A percentile compares a stretch with the other conserved stretches of the same genome.
Conservation (phyloP, 257 asterid genomes). For the Primulina huaijiensis region DNA sequence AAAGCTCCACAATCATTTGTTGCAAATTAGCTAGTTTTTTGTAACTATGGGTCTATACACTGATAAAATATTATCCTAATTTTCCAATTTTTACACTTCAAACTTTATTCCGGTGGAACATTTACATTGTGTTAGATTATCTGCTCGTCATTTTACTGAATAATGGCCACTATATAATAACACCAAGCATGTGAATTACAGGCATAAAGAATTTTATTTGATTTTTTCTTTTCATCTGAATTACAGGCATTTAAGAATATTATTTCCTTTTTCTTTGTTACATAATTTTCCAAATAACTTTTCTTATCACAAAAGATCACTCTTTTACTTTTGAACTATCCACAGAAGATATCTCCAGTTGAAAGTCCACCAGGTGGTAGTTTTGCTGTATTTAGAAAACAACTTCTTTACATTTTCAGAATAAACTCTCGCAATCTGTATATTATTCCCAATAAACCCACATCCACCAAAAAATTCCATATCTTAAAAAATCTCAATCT, state of each 20-base stretch:
- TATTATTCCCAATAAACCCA: too few relatives aligned
- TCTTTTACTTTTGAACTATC: too few relatives aligned
- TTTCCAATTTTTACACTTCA: not conserved
- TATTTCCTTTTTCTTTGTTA: too few relatives aligned
- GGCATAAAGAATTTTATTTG: not conserved
- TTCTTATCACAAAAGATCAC: too few relatives aligned
- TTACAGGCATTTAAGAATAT: not conserved
- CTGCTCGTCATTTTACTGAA: not conserved
- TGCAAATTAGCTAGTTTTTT: not conserved
- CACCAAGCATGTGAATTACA: not conserved
- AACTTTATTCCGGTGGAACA: not conserved
- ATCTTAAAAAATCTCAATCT: too few relatives aligned
- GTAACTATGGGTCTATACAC: not conserved
- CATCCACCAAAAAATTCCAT: too few relatives aligned
- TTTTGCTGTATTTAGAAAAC: too few relatives aligned
- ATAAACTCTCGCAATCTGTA: too few relatives aligned
- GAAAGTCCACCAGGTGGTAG: too few relatives aligned
- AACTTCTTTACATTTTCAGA: too few relatives aligned
- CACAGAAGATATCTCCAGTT: too few relatives aligned
- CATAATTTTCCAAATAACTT: too few relatives aligned
- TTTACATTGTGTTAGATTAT: not conserved
- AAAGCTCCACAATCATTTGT: not conserved
- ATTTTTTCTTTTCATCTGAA: not conserved
- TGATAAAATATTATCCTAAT: not conserved
- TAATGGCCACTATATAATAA: not conserved